phyloP scores from a whole-genome alignment of 805 yeast genomes.

The Spathaspora hagerdaliae region DNA sequence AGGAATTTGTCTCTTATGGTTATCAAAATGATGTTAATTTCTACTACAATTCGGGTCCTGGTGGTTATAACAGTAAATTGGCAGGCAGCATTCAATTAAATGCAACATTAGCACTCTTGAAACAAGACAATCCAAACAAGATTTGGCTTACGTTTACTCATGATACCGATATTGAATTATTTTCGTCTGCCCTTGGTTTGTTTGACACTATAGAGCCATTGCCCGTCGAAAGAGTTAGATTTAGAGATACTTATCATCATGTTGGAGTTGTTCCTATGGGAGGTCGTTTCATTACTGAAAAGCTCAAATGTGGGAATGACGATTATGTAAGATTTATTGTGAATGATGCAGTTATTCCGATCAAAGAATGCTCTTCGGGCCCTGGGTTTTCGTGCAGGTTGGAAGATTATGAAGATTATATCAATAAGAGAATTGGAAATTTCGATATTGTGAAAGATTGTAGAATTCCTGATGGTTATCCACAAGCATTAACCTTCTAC shows the following conservation, averaged over 20 bases:
- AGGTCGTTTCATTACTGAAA: constrained; percentile 36
- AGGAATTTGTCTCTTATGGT: constrained; percentile 60
- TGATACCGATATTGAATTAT: constrained; percentile 63
- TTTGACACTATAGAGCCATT: constrained; percentile 39
- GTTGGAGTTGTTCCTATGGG: constrained; percentile 37
- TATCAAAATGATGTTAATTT: constrained; percentile 56
- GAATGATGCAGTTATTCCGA: constrained; percentile 39
- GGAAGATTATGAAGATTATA: constrained; percentile 28
- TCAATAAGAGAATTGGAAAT: constrained; percentile 24
- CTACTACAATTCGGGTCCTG: constrained; percentile 64
- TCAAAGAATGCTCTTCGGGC: constrained; percentile 29
- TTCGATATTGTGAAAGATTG: constrained; percentile 26
- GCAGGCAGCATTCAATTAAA: constrained; percentile 54
- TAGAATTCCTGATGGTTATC: constrained; percentile 16
- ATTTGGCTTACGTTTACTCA: constrained; percentile 72
- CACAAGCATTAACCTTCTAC: constrained; percentile 32
- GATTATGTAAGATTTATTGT: constrained; percentile 35
- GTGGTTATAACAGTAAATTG: constrained; percentile 52
- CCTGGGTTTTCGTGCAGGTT: constrained; percentile 43
- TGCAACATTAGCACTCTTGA: constrained; percentile 46
- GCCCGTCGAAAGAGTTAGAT: constrained; percentile 44
- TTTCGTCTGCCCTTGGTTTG: constrained; percentile 63
- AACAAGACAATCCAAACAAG: constrained; percentile 43
- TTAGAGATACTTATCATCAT: constrained; percentile 45
- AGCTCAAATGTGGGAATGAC: constrained; percentile 23